Evolutionary conservation across 2,329 filamentous ascomycete genomes (phyloP), one percentile per base, ranked within the genome.

Genomic region (Esteya vermicola): DNA sequence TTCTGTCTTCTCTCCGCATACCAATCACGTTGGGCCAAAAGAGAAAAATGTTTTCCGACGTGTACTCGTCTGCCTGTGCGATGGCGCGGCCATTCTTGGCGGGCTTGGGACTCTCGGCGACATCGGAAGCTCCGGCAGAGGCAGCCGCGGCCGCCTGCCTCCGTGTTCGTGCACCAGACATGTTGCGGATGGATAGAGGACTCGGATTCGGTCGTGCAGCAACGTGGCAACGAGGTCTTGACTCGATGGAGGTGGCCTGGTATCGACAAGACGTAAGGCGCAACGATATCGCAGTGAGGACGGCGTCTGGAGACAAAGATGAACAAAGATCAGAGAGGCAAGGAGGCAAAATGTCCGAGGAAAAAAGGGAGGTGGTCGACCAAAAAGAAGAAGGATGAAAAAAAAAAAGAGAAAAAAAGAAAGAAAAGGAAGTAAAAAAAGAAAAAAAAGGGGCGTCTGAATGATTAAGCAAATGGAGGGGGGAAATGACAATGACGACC

Each of bases 1-100:
- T n/a, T n/a, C n/a, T n/a, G n/a, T n/a, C n/a, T n/a, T n/a, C n/a
- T n/a, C n/a, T n/a, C n/a, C n/a, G n/a, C n/a, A n/a, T 65, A 85
- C 81, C 83, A 26, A 89, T 88, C 30, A 89, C 66, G 53, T 89
- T 89, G 23, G 84, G 83, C 60, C 73, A 78, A 60, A 89, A 88
- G 25, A 88, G 59, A 49, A 88, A 89, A 48, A 89, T 81, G 57
- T 89, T 89, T 60, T 88, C 82, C 32, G 60, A 55, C 9, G 61
- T 54, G 36, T 58, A 48, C 36, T 50, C 52, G 44, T 34, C 13
- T 13, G 2, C 46, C 47, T 58, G 53, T 38, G 57, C 60, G 42
- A 64, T 62, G 47, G 63, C 67, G 46, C 68, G 69, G 52, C 61
- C 56, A 31, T 47, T 48, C n/a, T n/a, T n/a, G n/a, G n/a, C n/a